A percentile compares a stretch with the other conserved stretches of the same genome.
Evolutionary conservation across 192 early-diverging fungal genomes (phyloP).

Genomic region (Mortierella hygrophila): DNA sequence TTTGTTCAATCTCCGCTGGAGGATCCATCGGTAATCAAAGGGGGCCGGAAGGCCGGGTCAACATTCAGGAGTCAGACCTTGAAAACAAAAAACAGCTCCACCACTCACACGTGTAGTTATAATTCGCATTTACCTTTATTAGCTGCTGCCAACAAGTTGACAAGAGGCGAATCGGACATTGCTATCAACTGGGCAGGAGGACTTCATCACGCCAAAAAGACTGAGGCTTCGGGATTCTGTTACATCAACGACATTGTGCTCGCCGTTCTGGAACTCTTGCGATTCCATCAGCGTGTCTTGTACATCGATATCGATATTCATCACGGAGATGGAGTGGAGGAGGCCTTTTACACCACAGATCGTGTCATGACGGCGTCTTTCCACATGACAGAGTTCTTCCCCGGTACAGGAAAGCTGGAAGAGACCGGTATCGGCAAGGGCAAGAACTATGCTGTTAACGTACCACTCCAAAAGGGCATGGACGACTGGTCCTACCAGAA

Average conservation of each 20-base stretch:
- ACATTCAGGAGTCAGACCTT: background rate
- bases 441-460: conserved; percentile 95
- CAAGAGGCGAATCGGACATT: conserved; percentile 70
- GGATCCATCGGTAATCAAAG: conserved; percentile 82
- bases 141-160: conserved; percentile 77
- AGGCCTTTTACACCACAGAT: conserved; percentile 93
- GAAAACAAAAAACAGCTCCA: background rate
- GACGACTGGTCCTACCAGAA: conserved; percentile 91
- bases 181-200: conserved; percentile 95
- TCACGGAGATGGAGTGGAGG: conserved; percentile 95
- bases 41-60: background rate
- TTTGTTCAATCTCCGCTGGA: conserved; percentile 92
- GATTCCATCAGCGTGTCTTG: conserved; percentile 89
- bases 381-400: conserved; percentile 98
- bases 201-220: conserved; percentile 86
- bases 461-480: conserved; percentile 95
- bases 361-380: conserved; percentile 97
- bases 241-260: conserved; percentile 97
- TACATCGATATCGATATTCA: conserved; percentile 96
- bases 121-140: background rate
- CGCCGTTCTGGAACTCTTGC: conserved; percentile 79
- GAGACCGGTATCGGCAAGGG: conserved; percentile 91
- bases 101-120: background rate
- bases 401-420: conserved; percentile 91
- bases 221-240: conserved; percentile 93